Evolutionary conservation across 2,329 filamentous ascomycete species (phyloP).

Genomic region (Aspergillus sp.): DNA sequence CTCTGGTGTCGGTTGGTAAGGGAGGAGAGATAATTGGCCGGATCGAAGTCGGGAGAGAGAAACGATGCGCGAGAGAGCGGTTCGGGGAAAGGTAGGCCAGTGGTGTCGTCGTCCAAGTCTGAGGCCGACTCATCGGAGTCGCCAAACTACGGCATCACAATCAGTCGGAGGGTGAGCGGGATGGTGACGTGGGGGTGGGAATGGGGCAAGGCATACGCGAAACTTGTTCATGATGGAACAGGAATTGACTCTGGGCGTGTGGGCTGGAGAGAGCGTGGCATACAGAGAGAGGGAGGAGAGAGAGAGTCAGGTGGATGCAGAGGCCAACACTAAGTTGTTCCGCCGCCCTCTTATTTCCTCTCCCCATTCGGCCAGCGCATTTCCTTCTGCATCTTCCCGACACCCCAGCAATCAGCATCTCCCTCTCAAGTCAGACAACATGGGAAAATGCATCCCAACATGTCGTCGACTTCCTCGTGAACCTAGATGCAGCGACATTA

Average conservation of each 20-base stretch:
- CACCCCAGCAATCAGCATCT: slow-evolving; percentile 7
- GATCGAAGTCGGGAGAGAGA: slow-evolving; percentile 71
- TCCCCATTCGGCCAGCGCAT: slow-evolving; percentile 10
- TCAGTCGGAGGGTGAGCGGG: slow-evolving; percentile 2
- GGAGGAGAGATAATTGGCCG: slow-evolving; percentile 77
- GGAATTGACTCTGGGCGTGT: background rate
- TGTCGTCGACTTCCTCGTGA: slow-evolving; percentile 10
- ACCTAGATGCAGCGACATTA: slow-evolving; percentile 13
- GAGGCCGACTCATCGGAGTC: slow-evolving; percentile 46
- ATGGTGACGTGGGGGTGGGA: background rate
- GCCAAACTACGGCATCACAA: slow-evolving; percentile 33
- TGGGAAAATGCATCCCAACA: slow-evolving; percentile 13
- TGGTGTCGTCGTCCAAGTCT: slow-evolving; percentile 58
- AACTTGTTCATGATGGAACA: slow-evolving; percentile 29
- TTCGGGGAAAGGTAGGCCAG: slow-evolving; percentile 79
- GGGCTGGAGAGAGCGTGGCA: background rate
- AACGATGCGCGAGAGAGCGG: slow-evolving; percentile 83
- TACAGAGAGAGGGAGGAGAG: background rate
- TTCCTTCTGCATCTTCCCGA: slow-evolving; percentile 9
- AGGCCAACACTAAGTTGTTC: background rate
- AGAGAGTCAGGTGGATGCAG: background rate
- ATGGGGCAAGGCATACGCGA: slow-evolving; percentile 24
- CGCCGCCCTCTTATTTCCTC: background rate
- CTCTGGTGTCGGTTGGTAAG: slow-evolving; percentile 89
- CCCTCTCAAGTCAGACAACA: background rate